These are phyloP conservation scores for Oryza nivara DNA, from an alignment of 176 grass and related monocot genomes.

Conservation along the genomic window DNA sequence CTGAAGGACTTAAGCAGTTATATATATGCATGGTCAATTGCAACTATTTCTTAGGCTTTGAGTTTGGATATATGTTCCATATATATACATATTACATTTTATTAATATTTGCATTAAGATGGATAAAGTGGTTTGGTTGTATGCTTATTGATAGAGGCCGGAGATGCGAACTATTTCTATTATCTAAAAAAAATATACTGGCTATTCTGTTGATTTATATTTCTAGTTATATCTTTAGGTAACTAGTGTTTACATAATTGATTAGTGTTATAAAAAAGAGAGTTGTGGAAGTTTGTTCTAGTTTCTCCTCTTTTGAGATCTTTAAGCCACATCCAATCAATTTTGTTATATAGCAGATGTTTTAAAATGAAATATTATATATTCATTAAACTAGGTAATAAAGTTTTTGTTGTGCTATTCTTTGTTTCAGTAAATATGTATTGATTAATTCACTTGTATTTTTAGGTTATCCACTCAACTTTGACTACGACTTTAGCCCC, in stretches of 20 bases:
- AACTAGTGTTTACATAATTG: neutral
- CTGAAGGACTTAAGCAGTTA: neutral
- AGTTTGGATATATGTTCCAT: neutral
- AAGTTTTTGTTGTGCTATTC: too few relatives aligned
- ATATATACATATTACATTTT: neutral
- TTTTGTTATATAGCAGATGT: neutral
- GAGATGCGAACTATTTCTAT: too few relatives aligned
- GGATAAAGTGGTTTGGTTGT: too few relatives aligned
- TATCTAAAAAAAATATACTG: too few relatives aligned
- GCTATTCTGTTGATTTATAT: too few relatives aligned
- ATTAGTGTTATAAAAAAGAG: neutral
- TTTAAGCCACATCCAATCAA: neutral
- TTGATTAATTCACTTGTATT: neutral
- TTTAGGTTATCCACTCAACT: constrained; percentile 51
- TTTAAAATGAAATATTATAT: neutral
- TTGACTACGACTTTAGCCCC: constrained; percentile 41
- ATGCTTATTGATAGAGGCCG: too few relatives aligned
- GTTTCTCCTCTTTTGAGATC: neutral
- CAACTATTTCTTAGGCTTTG: neutral
- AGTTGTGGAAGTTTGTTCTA: neutral
- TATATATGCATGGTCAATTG: neutral
- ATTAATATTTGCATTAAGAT: neutral
- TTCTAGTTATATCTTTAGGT: too few relatives aligned
- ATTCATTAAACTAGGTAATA: neutral
- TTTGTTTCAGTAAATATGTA: neutral